Evolutionary conservation across 2,329 filamentous ascomycete species (phyloP).

Genomic region (Ceratocystis colombiana): DNA sequence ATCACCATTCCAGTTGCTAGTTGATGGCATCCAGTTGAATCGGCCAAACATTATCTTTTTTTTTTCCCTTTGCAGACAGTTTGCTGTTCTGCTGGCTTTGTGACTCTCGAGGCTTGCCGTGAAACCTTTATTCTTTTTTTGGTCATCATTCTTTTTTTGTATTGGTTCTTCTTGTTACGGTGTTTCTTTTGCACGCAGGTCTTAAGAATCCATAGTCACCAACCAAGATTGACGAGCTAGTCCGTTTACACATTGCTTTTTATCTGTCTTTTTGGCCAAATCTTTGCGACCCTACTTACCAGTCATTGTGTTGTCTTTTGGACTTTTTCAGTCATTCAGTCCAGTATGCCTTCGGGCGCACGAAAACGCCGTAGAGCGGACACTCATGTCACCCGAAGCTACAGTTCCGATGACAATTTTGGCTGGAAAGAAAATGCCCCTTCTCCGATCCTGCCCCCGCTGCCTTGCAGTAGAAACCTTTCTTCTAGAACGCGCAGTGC

Average conservation of each 20-base stretch:
- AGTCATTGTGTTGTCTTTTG: not conserved
- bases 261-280: not conserved
- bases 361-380: conserved; percentile 17
- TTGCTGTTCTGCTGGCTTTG: conserved; percentile 6
- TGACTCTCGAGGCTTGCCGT: not conserved
- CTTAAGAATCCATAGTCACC: not conserved
- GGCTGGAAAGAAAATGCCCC: conserved; percentile 23
- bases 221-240: not conserved
- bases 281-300: not conserved
- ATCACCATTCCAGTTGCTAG: not conserved
- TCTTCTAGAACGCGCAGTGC: conserved; percentile 3
- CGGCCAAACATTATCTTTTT: not conserved
- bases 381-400: conserved; percentile 13
- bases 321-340: not conserved
- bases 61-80: not conserved
- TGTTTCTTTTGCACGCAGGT: not conserved
- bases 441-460: not conserved
- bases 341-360: conserved; percentile 1
- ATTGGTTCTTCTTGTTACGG: conserved; percentile 10
- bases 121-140: conserved; percentile 9
- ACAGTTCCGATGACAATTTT: conserved; percentile 12
- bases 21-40: not conserved
- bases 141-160: conserved; percentile 12
- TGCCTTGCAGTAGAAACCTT: not conserved
- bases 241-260: not conserved